Base-by-base conservation (phyloP, 345 rosid genomes). In the Sonneratia caseolaris region DNA sequence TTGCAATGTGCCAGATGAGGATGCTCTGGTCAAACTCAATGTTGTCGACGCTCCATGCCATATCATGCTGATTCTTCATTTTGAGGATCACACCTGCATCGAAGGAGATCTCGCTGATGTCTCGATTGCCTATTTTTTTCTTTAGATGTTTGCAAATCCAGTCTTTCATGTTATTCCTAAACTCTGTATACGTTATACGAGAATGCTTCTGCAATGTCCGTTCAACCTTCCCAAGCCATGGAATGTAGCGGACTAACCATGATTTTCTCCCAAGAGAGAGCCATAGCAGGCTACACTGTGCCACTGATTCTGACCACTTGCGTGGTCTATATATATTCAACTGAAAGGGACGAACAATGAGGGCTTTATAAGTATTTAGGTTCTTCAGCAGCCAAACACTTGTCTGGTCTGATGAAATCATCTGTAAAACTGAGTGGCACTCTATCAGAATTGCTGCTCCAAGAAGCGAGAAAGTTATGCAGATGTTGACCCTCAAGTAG, bases 401-500 rank as follows among this genome's bases (percentile, higher is more conserved):
- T n/a, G 73, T 48, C 81, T 76, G 67, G 4, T 71, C 71, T 0
- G 83, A 79, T 4, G 71, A 43, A 19, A 70, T 5, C 13, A 64
- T 48, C 36, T n/a, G 1, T 13, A 68, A 38, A 8, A 43, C 16
- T 5, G 81, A 69, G 61, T 56, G 62, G 6, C 70, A 14, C 38
- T 84, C 83, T 11, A 79, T 43, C 18, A 55, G 19, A 51, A 78
- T 15, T 3, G 80, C 80, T 40, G 19, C 7, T 35, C 40, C 37
- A 22, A 64, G 68, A 27, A 64, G 68, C 12, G 21, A 37, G 38
- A 64, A 79, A 57, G 83, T 72, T 10, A 81, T 19, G 32, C 35
- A 18, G 7, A 59, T 18, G 65, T 84, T 79, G 0, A 55, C 12
- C 43, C 43, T 68, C 10, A 32, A 6, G 57, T 70, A 24, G 1